Evolutionary conservation across 495 filamentous ascomycete genomes (phyloP), one percentile per base, ranked within the genome.

Genomic region (Lindgomyces ingoldianus): DNA sequence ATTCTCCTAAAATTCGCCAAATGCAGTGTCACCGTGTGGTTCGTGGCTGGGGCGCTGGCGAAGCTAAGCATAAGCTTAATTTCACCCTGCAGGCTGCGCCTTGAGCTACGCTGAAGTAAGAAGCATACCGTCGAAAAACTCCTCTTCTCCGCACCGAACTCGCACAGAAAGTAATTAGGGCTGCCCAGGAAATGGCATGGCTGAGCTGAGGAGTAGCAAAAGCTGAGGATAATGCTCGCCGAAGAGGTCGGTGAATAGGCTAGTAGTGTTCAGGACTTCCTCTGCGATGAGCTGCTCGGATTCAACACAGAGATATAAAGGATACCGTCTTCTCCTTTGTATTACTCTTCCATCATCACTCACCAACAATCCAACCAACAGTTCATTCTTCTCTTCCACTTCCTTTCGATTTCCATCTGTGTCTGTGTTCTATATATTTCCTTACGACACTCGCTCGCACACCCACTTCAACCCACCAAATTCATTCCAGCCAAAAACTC

Each of bases 11-110:
- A 54, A 22, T 54, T 54, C 50, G 27, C 25, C 9, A 29, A 30
- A n/a, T 22, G 8, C 10, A 12, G 11, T 22, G 19, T 14, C 45
- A 8, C 8, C 16, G 36, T 41, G 16, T 41, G 9, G 36, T 41
- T 41, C 9, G 8, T 41, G n/a, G 8, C 18, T 16, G 6, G 12
- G n/a, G 48, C 26, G 24, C 19, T 14, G 22, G 16, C 24, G 52
- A 55, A 55, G 52, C 52, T 30, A 55, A 55, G 52, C 52, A 21
- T 29, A 18, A 22, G 9, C 52, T 55, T 21, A 55, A 55, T 21
- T 42, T 55, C 18, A 22, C 11, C 16, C 29, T 22, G 2, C 6
- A 39, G 52, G n/a, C 52, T 55, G 52, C 52, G 52, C 52, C 29
- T 36, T 22, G 4, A 19, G 52, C 52, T 55, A 55, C 1, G 52